A percentile compares a stretch with the other conserved stretches of the same genome.
phyloP scores from a whole-genome alignment of 2,329 filamentous ascomycete genomes.

The Huntiella omanensis region DNA sequence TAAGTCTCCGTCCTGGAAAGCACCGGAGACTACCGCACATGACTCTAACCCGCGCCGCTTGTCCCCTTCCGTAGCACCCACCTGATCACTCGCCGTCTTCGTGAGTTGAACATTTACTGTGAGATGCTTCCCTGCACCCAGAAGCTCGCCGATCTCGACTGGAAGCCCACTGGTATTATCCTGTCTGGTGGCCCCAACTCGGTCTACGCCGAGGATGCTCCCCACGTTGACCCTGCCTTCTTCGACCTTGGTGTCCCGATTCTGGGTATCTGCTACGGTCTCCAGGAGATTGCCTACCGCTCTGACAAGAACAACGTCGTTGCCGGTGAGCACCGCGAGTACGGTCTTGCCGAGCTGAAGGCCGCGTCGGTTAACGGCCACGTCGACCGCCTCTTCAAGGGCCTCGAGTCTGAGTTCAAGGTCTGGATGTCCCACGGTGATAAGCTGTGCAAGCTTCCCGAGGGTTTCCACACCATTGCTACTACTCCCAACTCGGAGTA shows the following conservation, averaged over 20 bases:
- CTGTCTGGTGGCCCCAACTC: conserved; percentile 36
- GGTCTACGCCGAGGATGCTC: conserved; percentile 63
- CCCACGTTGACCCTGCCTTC: conserved; percentile 58
- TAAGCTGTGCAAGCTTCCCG: conserved; percentile 58
- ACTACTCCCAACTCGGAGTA: conserved; percentile 58
- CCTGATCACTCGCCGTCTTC: conserved; percentile 55
- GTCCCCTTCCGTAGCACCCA: conserved; percentile 42
- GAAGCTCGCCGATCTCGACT: conserved; percentile 57
- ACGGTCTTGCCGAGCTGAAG: conserved; percentile 49
- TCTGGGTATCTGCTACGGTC: conserved; percentile 38
- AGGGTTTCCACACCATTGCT: conserved; percentile 55
- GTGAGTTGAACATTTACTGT: conserved; percentile 63
- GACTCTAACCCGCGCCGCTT: not conserved
- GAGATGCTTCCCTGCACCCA: conserved; percentile 81
- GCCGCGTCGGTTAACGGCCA: conserved; percentile 39
- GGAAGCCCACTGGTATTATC: conserved; percentile 70
- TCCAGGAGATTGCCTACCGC: conserved; percentile 48
- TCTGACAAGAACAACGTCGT: conserved; percentile 41
- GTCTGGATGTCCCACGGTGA: conserved; percentile 82
- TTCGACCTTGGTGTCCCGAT: conserved; percentile 51
- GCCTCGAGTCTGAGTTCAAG: conserved; percentile 36
- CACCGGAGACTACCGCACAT: not conserved
- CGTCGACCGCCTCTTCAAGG: conserved; percentile 62
- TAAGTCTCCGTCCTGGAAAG: conserved; percentile 1
- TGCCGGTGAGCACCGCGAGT: conserved; percentile 28